Base-by-base conservation (phyloP, 148 eudicot genomes). In the Polygonum aviculare region DNA sequence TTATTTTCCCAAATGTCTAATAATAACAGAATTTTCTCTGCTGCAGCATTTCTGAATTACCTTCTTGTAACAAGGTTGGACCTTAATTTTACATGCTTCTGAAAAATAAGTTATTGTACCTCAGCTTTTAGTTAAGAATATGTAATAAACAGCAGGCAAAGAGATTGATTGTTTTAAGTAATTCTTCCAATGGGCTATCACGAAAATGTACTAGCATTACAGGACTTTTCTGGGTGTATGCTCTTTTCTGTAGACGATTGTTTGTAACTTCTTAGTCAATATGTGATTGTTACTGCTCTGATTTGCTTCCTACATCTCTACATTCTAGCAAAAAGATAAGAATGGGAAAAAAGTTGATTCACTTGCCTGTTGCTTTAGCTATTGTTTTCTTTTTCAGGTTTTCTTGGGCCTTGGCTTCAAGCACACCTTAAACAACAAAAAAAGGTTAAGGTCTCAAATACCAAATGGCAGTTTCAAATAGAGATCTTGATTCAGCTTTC, bases 401-500 rank as follows among this genome's bases (percentile, higher is more conserved):
- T 35, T 78, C 48, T 35, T 57, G 7, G 33, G 71, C 73, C 38
- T 74, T 75, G 51, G 78, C 50, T 80, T 77, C 72, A 45, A 49
- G 35, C 36, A 74, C 47, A 79, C 48, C 57, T 57, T 47, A 52
- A 16, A 67, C 71, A 70, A 19, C 3, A 19, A 19, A 71, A 71
- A 41, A 72, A 16, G 54, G 36, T 69, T 21, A 44, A 71, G 12
- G 33, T 71, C 50, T 40, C 18, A 63, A 45, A 5, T 48, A 72
- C 54, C 50, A 69, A 41, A 94, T 94, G 98, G 85, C 98, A 81
- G 93, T 90, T 84, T 94, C 96, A 63, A 83, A 89, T 84, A 90
- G 83, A 85, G 93, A 92, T 88, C 84, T 94, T 80, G 98, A 92
- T 84, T 84, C 92, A 21, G 90, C 97, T 75, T 92, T 94, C 78